Conservation (phyloP, 257 asterid genomes). For the Mentha longifolia region DNA sequence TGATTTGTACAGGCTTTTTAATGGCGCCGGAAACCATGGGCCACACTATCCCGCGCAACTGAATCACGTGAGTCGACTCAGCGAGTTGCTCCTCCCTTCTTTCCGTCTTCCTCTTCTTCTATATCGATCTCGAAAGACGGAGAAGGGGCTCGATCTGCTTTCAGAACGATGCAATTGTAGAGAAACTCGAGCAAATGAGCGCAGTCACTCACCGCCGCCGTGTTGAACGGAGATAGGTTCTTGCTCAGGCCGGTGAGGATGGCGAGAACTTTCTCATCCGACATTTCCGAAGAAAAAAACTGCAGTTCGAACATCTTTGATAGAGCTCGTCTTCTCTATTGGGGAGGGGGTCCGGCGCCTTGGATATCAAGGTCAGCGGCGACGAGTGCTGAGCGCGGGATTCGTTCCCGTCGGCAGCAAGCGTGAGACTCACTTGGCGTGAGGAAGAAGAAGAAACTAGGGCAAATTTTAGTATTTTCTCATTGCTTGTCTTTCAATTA, state of each 20-base stretch:
- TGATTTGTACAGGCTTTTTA: conserved; percentile 30
- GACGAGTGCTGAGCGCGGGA: no score
- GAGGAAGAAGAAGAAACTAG: no score
- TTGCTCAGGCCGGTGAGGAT: conserved; percentile 43
- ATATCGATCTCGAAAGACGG: conserved; percentile 23
- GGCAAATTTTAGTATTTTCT: no score
- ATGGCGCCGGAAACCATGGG: conserved; percentile 18
- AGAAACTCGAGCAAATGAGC: conserved; percentile 58
- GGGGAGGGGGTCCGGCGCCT: no score
- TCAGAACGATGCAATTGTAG: conserved; percentile 55
- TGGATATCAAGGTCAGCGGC: no score
- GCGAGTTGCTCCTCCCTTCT: not conserved
- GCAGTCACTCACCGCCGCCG: conserved; percentile 8
- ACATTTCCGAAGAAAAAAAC: conserved; percentile 39
- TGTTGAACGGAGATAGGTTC: conserved; percentile 54
- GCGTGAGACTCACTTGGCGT: no score
- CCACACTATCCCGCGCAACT: conserved; percentile 27
- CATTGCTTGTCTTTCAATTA: no score
- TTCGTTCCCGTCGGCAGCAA: no score
- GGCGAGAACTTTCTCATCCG: conserved; percentile 40
- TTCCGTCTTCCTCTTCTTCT: not conserved
- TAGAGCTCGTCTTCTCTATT: no score
- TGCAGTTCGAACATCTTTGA: conserved; percentile 52
- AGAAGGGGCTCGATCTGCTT: conserved; percentile 17
- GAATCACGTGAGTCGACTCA: conserved; percentile 23